Evolutionary conservation across 2,329 filamentous ascomycete species (phyloP).

Genomic region (Cyphellophora europaea): DNA sequence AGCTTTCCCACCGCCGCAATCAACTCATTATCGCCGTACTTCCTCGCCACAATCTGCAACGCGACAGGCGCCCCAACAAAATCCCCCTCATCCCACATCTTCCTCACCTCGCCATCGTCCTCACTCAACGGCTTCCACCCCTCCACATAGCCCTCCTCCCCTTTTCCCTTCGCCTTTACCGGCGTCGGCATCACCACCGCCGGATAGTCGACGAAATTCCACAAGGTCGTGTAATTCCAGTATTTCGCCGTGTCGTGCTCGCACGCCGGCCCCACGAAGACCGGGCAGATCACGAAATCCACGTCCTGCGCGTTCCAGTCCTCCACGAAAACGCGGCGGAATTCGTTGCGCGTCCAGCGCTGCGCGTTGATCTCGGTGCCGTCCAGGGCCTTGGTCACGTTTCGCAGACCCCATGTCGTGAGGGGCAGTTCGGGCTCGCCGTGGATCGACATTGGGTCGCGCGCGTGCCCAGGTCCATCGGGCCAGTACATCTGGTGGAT

Average conservation of each 20-base stretch:
- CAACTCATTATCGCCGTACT: conserved; percentile 45
- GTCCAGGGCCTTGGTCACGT: conserved; percentile 8
- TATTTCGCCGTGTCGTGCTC: conserved; percentile 44
- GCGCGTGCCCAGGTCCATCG: conserved; percentile 3
- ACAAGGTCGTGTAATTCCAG: conserved; percentile 56
- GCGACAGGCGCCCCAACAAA: conserved; percentile 43
- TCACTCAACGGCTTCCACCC: conserved; percentile 14
- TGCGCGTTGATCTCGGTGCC: conserved; percentile 14
- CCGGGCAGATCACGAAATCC: conserved; percentile 52
- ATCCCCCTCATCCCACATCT: conserved; percentile 32
- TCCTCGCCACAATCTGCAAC: conserved; percentile 45
- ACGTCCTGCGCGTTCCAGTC: conserved; percentile 24
- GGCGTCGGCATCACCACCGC: conserved; percentile 44
- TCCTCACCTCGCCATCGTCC: conserved; percentile 38
- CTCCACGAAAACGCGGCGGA: conserved; percentile 7
- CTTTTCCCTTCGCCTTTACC: conserved; percentile 26
- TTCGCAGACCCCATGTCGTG: conserved; percentile 3
- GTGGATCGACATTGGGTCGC: conserved; percentile 6
- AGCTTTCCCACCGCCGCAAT: conserved; percentile 11
- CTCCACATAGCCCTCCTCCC: conserved; percentile 25
- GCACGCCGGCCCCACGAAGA: conserved; percentile 46
- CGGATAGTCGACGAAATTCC: conserved; percentile 54
- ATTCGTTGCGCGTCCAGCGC: conserved; percentile 21
- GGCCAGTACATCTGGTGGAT: conserved; percentile 9
- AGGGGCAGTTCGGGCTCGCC: conserved; percentile 9